phyloP scores from a whole-genome alignment of 345 rosid species.

The Salix dunnii region DNA sequence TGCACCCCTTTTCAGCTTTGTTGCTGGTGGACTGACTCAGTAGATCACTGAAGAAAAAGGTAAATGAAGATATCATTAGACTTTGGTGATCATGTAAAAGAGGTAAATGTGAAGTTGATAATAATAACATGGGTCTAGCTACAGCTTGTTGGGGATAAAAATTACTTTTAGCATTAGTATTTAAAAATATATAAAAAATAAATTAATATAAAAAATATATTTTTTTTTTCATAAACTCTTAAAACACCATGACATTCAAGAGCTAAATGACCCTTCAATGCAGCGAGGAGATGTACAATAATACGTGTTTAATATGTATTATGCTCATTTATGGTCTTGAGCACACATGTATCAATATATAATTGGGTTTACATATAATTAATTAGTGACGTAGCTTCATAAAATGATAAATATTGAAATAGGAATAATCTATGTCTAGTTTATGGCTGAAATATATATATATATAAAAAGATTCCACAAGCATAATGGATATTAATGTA shows the following conservation, averaged over 20 bases:
- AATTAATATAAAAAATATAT: too few relatives aligned
- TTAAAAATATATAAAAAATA: too few relatives aligned
- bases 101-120: not conserved
- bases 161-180: too few relatives aligned
- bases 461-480: constrained; percentile 3
- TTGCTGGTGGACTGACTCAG: constrained; percentile 40
- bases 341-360: constrained; percentile 10
- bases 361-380: constrained; percentile 1
- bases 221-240: too few relatives aligned
- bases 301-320: too few relatives aligned
- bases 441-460: not conserved
- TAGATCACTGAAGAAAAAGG: constrained; percentile 27
- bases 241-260: too few relatives aligned
- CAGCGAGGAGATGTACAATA: too few relatives aligned
- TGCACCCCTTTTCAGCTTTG: constrained; percentile 39
- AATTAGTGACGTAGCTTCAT: too few relatives aligned
- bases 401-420: not conserved
- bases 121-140: not conserved
- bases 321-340: not conserved
- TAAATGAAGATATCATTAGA: not conserved
- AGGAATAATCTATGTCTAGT: not conserved
- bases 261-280: too few relatives aligned
- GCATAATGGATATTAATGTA: constrained; percentile 21
- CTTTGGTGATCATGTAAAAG: not conserved
- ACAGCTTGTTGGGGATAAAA: not conserved